These are phyloP conservation scores for Fistulifera solaris DNA, from an alignment of 108 stramenopile genomes.

Conservation along the genomic window DNA sequence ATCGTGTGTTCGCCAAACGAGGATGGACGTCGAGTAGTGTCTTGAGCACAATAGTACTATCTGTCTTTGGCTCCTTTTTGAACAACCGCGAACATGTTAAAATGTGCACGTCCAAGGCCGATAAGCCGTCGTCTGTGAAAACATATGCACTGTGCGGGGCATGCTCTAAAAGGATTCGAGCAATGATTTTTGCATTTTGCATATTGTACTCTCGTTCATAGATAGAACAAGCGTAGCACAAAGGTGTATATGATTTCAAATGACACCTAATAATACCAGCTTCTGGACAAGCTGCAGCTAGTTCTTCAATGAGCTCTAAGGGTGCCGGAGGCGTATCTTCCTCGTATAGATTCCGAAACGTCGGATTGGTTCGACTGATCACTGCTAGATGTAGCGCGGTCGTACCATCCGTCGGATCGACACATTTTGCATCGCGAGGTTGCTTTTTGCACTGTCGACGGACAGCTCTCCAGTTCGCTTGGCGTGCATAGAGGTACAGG, in stretches of 20 bases:
- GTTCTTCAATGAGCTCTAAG: conserved; percentile 25
- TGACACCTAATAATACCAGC: conserved; percentile 15
- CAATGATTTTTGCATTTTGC: conserved; percentile 18
- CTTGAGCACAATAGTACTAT: conserved; percentile 18
- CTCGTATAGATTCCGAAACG: neutral
- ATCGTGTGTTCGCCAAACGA: conserved; percentile 15
- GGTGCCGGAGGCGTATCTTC: conserved; percentile 9
- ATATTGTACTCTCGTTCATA: conserved; percentile 15
- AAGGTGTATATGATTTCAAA: conserved; percentile 22
- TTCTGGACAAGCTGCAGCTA: conserved; percentile 21
- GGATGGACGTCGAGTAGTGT: conserved; percentile 20
- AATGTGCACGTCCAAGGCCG: conserved; percentile 29
- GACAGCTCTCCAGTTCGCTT: conserved; percentile 1
- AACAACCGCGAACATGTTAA: conserved; percentile 24
- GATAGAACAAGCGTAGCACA: conserved; percentile 32
- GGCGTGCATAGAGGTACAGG: conserved; percentile 1
- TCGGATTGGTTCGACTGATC: conserved; percentile 25
- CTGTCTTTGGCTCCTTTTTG: conserved; percentile 15
- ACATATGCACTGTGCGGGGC: conserved; percentile 14
- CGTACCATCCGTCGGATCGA: conserved; percentile 27
- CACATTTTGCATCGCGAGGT: conserved; percentile 13
- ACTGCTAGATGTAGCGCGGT: conserved; percentile 32
- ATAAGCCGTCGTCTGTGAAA: conserved; percentile 19
- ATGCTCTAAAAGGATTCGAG: conserved; percentile 22
- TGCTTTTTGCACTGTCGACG: neutral